A percentile compares a stretch with the other conserved stretches of the same genome.
Conservation (phyloP, 495 filamentous ascomycete genomes). For the Penicillium paradoxum region DNA sequence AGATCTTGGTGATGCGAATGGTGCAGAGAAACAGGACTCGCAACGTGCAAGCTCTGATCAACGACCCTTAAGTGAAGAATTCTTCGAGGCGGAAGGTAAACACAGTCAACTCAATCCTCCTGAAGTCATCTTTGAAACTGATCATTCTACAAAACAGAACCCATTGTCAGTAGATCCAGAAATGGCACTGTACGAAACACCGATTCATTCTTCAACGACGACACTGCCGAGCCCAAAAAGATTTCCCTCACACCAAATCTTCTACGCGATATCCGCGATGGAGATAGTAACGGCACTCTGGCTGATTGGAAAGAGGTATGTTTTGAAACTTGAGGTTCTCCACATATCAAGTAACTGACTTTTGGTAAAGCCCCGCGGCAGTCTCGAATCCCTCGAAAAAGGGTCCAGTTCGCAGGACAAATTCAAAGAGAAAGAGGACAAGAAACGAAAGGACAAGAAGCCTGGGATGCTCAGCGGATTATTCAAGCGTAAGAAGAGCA, state of each 20-base stretch:
- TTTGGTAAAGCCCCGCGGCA: conserved; percentile 35
- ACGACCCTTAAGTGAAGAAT: conserved; percentile 60
- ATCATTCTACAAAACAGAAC: conserved; percentile 39
- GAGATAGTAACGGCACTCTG: conserved; percentile 50
- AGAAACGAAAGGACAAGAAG: conserved; percentile 90
- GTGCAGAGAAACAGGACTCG: conserved; percentile 23
- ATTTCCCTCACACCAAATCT: conserved; percentile 94
- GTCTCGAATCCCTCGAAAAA: conserved; percentile 52
- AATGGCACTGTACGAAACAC: conserved; percentile 84
- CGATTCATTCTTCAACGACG: conserved; percentile 96
- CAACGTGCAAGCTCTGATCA: conserved; percentile 35
- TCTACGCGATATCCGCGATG: conserved; percentile 68
- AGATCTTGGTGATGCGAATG: conserved; percentile 29
- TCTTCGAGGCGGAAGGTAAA: conserved; percentile 49
- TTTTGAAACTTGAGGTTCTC: conserved; percentile 31
- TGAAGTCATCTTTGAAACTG: conserved; percentile 4
- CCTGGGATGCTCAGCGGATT: conserved; percentile 85
- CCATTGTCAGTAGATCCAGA: conserved; percentile 61
- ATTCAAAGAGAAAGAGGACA: conserved; percentile 71
- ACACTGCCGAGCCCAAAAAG: conserved; percentile 91
- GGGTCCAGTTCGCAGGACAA: conserved; percentile 47
- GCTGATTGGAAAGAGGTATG: conserved; percentile 61
- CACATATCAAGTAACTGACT: conserved; percentile 45
- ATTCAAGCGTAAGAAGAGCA: conserved; percentile 86
- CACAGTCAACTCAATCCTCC: background rate